Percentiles rank a stretch among this genome's conserved stretches.
Conservation (phyloP, 768 basidiomycete species). For the Leccinellum luteum region DNA sequence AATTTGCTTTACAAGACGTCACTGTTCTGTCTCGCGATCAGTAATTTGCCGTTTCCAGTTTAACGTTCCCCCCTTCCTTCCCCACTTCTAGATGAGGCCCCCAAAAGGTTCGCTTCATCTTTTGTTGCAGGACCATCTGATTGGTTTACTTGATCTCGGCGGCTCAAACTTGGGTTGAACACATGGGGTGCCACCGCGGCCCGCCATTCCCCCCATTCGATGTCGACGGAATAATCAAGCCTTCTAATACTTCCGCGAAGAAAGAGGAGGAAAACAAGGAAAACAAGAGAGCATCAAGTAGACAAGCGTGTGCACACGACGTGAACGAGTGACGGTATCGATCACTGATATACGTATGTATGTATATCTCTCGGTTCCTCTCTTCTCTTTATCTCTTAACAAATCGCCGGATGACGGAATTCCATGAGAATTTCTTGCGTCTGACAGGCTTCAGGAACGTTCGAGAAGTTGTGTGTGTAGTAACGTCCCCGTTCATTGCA, state of each 20-base stretch:
- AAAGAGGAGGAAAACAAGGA: not conserved
- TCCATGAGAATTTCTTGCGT: constrained; percentile 7
- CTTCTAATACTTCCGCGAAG: constrained; percentile 12
- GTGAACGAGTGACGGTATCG: not conserved
- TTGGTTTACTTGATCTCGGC: not conserved
- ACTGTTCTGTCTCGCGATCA: not conserved
- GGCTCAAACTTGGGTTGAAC: not conserved
- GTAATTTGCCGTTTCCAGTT: not conserved
- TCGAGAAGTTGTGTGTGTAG: not conserved
- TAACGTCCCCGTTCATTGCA: constrained; percentile 1
- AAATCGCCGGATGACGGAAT: constrained; percentile 16
- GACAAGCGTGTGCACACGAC: not conserved
- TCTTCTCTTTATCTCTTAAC: too few relatives aligned
- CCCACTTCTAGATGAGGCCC: not conserved
- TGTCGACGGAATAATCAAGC: not conserved
- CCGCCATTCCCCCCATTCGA: not conserved
- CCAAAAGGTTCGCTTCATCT: not conserved
- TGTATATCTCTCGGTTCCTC: not conserved
- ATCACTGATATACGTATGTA: constrained; percentile 9
- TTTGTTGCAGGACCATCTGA: not conserved
- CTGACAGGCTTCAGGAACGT: constrained; percentile 10
- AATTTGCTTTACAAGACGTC: not conserved
- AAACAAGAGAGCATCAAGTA: not conserved
- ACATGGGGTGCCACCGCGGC: not conserved
- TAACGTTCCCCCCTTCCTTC: not conserved